Percentiles rank a stretch among this genome's conserved stretches.
These are phyloP conservation scores for Neoboletus magnificus DNA, from an alignment of 768 basidiomycete genomes.

Conservation along the genomic window DNA sequence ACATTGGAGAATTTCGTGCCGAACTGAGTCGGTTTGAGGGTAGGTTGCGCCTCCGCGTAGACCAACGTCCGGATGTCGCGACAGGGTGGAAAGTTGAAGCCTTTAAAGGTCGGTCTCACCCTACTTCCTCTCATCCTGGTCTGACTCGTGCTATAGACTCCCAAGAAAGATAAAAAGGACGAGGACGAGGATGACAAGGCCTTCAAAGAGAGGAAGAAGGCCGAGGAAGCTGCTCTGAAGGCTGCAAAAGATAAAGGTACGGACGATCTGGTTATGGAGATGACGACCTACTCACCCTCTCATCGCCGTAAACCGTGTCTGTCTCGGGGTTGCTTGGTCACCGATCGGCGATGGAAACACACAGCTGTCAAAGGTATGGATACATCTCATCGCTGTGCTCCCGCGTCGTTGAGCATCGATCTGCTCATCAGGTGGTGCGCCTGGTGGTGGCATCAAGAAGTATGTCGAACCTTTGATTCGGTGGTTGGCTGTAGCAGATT, in stretches of 20 bases:
- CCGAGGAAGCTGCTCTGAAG: constrained; percentile 70
- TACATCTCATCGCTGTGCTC: neutral
- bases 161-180: constrained; percentile 77
- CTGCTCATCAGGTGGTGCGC: constrained; percentile 47
- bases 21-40: neutral
- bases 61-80: constrained; percentile 36
- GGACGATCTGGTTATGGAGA: constrained; percentile 13
- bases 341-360: constrained; percentile 1
- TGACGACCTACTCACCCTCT: neutral
- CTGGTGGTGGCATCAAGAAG: constrained; percentile 85
- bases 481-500: constrained; percentile 1
- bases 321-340: neutral
- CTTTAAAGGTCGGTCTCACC: constrained; percentile 62
- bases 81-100: constrained; percentile 86
- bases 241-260: constrained; percentile 69
- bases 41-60: neutral
- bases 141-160: constrained; percentile 46
- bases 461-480: constrained; percentile 36
- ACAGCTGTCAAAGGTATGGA: constrained; percentile 31
- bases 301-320: neutral
- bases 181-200: constrained; percentile 66
- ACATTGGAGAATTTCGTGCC: neutral
- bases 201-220: constrained; percentile 76
- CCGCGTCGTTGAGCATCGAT: neutral
- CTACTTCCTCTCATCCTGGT: neutral